Evolutionary conservation across 257 asterid species (phyloP).

Genomic region (Penstemon barbatus): DNA sequence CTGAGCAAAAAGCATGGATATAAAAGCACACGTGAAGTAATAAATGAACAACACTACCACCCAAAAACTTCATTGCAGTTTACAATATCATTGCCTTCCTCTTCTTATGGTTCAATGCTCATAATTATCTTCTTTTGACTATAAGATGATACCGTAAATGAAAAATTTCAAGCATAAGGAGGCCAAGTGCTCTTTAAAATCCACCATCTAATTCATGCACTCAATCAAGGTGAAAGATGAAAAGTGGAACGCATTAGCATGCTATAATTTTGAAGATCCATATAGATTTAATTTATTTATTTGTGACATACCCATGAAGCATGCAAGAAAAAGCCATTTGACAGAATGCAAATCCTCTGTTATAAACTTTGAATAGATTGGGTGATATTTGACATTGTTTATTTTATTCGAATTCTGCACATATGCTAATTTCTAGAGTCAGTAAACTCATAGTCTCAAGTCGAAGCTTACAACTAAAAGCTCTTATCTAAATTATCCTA

Average conservation of each 20-base stretch:
- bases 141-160: no score
- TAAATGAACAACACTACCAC: neutral
- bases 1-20: neutral
- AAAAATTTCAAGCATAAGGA: no score
- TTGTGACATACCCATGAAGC: constrained; percentile 6
- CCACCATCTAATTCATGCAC: constrained; percentile 1
- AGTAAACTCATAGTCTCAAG: neutral
- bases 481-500: neutral
- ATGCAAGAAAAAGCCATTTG: neutral
- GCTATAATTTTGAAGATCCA: neutral
- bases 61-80: neutral
- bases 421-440: neutral
- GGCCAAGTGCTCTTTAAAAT: no score
- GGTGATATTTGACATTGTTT: neutral
- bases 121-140: no score
- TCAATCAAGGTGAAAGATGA: neutral
- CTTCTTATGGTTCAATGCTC: no score
- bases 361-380: constrained; percentile 20
- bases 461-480: neutral
- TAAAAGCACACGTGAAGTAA: constrained; percentile 1
- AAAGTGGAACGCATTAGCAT: constrained; percentile 8
- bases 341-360: neutral
- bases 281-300: neutral
- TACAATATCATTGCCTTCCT: neutral
- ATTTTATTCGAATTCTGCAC: neutral